phyloP scores from a whole-genome alignment of 495 filamentous ascomycete genomes.

The Talaromyces stipitatus region DNA sequence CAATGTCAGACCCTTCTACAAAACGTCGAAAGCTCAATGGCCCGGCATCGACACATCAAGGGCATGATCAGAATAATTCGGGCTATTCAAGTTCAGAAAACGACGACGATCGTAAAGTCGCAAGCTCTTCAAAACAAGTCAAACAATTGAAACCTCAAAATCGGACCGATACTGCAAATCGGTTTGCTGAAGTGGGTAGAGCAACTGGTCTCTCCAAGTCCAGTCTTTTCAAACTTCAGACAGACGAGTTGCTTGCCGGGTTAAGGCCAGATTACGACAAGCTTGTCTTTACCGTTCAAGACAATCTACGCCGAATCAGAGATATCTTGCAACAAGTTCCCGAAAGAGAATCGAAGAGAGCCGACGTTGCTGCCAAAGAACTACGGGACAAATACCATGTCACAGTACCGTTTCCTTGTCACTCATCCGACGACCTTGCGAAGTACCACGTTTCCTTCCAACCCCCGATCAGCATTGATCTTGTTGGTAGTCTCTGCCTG shows the following conservation, averaged over 20 bases:
- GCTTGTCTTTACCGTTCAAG: conserved; percentile 55
- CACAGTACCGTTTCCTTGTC: conserved; percentile 72
- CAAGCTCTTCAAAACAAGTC: neutral
- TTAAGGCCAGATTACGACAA: conserved; percentile 62
- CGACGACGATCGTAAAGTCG: neutral
- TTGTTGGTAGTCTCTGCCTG: conserved; percentile 79
- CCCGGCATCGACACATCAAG: neutral
- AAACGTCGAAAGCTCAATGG: conserved; percentile 7
- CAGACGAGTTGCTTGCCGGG: conserved; percentile 71
- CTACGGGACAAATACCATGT: conserved; percentile 60
- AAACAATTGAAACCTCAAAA: neutral
- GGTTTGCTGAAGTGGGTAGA: conserved; percentile 32
- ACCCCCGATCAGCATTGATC: conserved; percentile 71
- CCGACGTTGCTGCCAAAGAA: conserved; percentile 57
- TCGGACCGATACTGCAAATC: neutral
- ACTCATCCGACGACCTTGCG: conserved; percentile 59
- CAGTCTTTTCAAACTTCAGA: conserved; percentile 78
- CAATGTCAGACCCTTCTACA: neutral
- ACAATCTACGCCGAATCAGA: conserved; percentile 65
- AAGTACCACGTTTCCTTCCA: conserved; percentile 76
- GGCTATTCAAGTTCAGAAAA: neutral
- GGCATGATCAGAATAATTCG: neutral
- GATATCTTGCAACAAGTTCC: conserved; percentile 64
- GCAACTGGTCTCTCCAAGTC: conserved; percentile 52
- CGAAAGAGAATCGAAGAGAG: conserved; percentile 43